Base-by-base conservation (phyloP, 1,284 basidiomycete species). In the Sporisorium graminicola region DNA sequence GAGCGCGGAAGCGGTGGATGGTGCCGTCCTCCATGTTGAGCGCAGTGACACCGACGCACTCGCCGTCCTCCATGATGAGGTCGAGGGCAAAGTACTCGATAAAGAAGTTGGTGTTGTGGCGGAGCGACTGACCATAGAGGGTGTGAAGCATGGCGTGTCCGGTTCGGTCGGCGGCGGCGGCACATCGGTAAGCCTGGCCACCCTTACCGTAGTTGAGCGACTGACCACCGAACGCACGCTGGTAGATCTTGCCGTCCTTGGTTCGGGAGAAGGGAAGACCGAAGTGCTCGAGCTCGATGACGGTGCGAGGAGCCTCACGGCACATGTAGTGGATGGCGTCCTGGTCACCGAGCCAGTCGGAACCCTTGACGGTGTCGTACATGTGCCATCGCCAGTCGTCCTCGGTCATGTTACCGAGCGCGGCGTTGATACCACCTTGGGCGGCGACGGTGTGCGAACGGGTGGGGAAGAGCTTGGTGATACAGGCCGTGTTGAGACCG, bases 241-340 rank as follows among this genome's bases (percentile, higher is more conserved):
- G 97, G 88, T 99, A 99, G 86, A 99, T 99, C 89, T 99, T 99
- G 84, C 97, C 97, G 79, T 99, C 97, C 87, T 95, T 94, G 67
- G 97, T 99, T 82, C 97, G 91, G 52, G 97, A 99, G 89, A 99
- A 99, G 42, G 97, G 97, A 14, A 99, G 93, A 88, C 97, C 97
- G 84, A 92, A 99, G 88, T 98, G 96, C 87, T 99, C 97, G 78
- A 99, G 92, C 94, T 98, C 86, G 65, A 96, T 91, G 74, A 98
- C 95, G 44, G 95, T 93, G 82, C 91, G 89, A 54, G 95, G 96
- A 59, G 96, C 96, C 88, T 97, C 95, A 55, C 94, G 90, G 87
- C 94, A 96, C 96, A 98, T 98, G 89, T 98, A 98, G 86, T 98
- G 96, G 83, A 98, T 98, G 64, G 95, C 96, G 86, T 99, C 96